Evolutionary conservation across 441 rosid species (phyloP), one percentile per base, ranked within the genome.

Genomic region (Euphorbia neoarborescens): DNA sequence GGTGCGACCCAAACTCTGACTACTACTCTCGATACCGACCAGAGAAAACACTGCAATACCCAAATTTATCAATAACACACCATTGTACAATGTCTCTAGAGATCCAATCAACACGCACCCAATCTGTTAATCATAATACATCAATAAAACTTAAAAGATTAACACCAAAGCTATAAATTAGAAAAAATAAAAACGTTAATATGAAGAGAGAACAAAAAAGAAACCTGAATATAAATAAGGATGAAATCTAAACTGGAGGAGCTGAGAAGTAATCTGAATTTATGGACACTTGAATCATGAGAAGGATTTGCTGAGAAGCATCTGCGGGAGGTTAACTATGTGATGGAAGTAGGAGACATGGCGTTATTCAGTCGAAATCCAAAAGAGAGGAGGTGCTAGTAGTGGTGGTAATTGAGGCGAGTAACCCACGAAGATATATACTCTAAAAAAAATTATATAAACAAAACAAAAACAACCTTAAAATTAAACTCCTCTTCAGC

Each of bases 81-180:
- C 97, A 60, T 87, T 92, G 85, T 87, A 92, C 78, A 86, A 81
- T 53, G 95, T 95, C 7, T 93, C 98, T 3, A 92, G 81, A 14
- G 97, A 90, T 84, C 98, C 98, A 70, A 94, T 83, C 80, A 94
- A 70, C 1, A 96, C 89, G 76, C 98, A 90, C 1, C 89, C 97
- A 77, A 94, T 94, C 99, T 94, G 51, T 27, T 12, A 12, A 63
- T 51, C 24, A 54, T n/a, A 32, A 32, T 24, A 66, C 57, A 71
- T 46, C 24, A 68, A 58, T 27, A 37, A 28, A 58, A 58, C 35
- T 27, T 22, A 19, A 1, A 44, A 8, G 11, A 59, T 28, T 27
- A 59, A 28, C 5, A 27, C 13, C n/a, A 28, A 59, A 59, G 14
- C 35, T 27, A 2, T 12, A 59, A 20, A 37, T 8, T 4, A 25